phyloP scores from a whole-genome alignment of 2,329 filamentous ascomycete species.

The Sarocladium brachiariae region DNA sequence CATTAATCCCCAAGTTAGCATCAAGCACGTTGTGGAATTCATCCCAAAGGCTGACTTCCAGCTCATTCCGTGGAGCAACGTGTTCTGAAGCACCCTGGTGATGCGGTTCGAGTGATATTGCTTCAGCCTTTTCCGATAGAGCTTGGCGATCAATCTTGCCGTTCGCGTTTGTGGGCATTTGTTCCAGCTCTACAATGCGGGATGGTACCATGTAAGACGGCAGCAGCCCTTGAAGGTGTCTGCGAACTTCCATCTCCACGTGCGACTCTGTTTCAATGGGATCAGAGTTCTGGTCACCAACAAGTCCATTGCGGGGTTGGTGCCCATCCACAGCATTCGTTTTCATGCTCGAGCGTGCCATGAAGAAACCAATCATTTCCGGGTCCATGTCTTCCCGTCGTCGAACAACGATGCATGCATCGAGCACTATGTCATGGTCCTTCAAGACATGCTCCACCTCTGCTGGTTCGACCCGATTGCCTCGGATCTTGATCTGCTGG shows the following conservation, averaged over 20 bases:
- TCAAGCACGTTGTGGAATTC: conserved; percentile 8
- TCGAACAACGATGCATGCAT: too few relatives aligned
- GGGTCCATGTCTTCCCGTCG: too few relatives aligned
- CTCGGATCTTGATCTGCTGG: conserved; percentile 9
- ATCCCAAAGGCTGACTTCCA: conserved; percentile 8
- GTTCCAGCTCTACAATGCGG: conserved; percentile 10
- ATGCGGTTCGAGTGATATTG: too few relatives aligned
- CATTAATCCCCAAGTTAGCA: conserved; percentile 20
- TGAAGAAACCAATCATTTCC: neutral
- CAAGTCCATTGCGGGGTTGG: too few relatives aligned
- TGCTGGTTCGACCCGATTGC: neutral
- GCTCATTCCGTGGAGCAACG: neutral
- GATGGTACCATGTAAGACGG: conserved; percentile 16
- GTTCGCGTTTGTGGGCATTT: conserved; percentile 14
- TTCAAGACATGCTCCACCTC: conserved; percentile 1
- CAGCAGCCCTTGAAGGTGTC: conserved; percentile 9
- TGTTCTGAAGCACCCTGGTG: neutral
- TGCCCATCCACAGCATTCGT: neutral
- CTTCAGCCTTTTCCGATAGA: conserved; percentile 2
- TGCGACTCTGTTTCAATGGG: neutral
- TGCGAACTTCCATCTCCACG: neutral
- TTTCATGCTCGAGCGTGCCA: neutral
- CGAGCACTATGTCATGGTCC: too few relatives aligned
- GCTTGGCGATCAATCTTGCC: conserved; percentile 15
- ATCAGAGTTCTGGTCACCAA: neutral